phyloP scores from a whole-genome alignment of 129 eudicot genomes.

The Tanacetum coccineum region DNA sequence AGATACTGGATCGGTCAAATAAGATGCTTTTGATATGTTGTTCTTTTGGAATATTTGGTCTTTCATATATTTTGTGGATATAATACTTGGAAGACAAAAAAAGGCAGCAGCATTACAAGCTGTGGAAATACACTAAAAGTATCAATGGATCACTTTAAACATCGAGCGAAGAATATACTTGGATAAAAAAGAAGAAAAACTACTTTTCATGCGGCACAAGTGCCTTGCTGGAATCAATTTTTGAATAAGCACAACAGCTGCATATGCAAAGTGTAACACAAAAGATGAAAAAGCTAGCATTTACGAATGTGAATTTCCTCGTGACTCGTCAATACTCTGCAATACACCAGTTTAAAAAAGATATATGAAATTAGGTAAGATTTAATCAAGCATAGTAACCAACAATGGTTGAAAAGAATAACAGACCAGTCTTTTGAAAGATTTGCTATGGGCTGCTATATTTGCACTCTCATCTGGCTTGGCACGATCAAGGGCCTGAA shows the following conservation, averaged over 20 bases:
- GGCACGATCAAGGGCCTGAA: constrained; percentile 74
- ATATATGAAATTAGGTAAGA: neutral
- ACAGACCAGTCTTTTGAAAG: constrained; percentile 68
- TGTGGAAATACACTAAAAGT: neutral
- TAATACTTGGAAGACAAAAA: neutral
- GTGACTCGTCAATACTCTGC: constrained; percentile 25
- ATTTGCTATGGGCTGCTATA: constrained; percentile 45
- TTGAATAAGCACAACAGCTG: constrained; percentile 15
- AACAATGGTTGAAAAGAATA: neutral
- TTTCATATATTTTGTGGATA: neutral
- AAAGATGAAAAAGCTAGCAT: constrained; percentile 21
- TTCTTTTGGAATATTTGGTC: neutral
- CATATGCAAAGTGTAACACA: constrained; percentile 25
- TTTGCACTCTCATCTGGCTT: constrained; percentile 60
- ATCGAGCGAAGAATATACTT: constrained; percentile 17
- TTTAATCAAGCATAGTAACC: constrained; percentile 9
- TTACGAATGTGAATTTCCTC: constrained; percentile 38
- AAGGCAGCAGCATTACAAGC: neutral
- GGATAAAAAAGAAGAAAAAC: constrained; percentile 1
- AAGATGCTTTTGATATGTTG: neutral
- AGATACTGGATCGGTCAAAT: neutral
- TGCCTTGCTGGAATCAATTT: constrained; percentile 18
- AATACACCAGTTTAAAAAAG: neutral
- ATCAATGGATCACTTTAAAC: constrained; percentile 23
- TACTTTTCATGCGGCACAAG: constrained; percentile 9